These are phyloP conservation scores for Cercis canadensis DNA, from an alignment of 306 rosid genomes.

Conservation along the genomic window DNA sequence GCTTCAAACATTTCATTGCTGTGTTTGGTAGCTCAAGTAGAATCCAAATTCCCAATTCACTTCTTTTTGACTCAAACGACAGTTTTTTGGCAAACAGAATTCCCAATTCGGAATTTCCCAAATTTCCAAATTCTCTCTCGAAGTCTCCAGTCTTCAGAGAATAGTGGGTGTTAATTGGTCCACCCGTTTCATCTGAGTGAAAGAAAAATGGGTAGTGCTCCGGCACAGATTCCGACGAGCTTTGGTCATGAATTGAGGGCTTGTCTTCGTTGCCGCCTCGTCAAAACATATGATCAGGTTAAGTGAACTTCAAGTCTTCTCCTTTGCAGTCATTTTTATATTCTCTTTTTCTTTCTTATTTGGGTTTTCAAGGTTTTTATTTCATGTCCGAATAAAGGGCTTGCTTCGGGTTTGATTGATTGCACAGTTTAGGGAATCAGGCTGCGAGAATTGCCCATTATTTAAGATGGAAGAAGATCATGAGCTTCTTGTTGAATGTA, in stretches of 20 bases:
- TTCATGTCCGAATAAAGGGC: no score
- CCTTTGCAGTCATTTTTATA: not conserved
- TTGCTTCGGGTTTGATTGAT: not conserved
- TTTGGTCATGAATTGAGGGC: slow-evolving; percentile 93
- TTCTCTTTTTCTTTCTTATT: not conserved
- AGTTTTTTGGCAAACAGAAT: no score
- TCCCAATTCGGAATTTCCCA: no score
- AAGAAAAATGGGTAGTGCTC: slow-evolving; percentile 56
- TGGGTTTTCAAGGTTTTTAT: not conserved
- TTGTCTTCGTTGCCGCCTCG: slow-evolving; percentile 97
- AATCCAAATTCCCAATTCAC: no score
- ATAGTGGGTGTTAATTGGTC: no score
- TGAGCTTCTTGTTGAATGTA: slow-evolving; percentile 85
- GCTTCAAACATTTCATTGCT: no score
- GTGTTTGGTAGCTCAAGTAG: no score
- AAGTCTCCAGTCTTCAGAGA: no score
- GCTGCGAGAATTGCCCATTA: slow-evolving; percentile 94
- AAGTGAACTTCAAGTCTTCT: not conserved
- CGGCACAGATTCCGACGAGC: slow-evolving; percentile 93
- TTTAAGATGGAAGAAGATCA: slow-evolving; percentile 93
- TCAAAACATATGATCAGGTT: slow-evolving; percentile 98
- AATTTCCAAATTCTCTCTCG: no score
- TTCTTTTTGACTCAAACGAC: no score
- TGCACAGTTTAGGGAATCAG: slow-evolving; percentile 80
- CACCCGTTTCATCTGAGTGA: no score